These are phyloP conservation scores for Tolypocladium capitatum DNA, from an alignment of 2,329 filamentous ascomycete species.

Conservation along the genomic window DNA sequence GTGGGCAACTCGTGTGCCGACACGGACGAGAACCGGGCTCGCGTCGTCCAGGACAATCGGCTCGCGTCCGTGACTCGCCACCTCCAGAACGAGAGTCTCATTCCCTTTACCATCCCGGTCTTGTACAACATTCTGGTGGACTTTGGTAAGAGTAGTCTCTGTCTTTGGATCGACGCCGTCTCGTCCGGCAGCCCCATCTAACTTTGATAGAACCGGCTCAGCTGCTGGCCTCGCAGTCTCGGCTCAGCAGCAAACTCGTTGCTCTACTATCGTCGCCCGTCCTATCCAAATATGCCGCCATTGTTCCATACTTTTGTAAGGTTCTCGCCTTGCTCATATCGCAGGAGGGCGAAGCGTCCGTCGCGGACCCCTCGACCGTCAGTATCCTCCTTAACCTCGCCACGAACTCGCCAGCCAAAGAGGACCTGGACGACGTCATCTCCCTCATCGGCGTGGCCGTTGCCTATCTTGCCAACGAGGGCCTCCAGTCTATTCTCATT, in stretches of 20 bases:
- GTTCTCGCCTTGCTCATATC: constrained; percentile 39
- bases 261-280: constrained; percentile 33
- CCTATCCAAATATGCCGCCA: constrained; percentile 25
- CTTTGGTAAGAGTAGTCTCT: constrained; percentile 33
- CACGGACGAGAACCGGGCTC: constrained; percentile 46
- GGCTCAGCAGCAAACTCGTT: constrained; percentile 35
- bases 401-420: constrained; percentile 20
- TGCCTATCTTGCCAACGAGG: constrained; percentile 40
- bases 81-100: constrained; percentile 31
- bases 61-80: constrained; percentile 34
- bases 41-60: constrained; percentile 35
- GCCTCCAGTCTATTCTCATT: constrained; percentile 36
- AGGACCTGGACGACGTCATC: constrained; percentile 42
- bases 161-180: too few relatives aligned
- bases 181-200: neutral
- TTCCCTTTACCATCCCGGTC: constrained; percentile 43
- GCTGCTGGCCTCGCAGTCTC: constrained; percentile 36
- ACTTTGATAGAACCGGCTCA: constrained; percentile 40
- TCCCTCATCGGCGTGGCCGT: constrained; percentile 37
- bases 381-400: constrained; percentile 37
- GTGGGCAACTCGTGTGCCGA: constrained; percentile 52
- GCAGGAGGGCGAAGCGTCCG: constrained; percentile 34
- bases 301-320: constrained; percentile 42
- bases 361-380: constrained; percentile 33
- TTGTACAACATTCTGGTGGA: constrained; percentile 51